Evolutionary conservation across 345 rosid species (phyloP).

Genomic region (Populus ilicifolia): DNA sequence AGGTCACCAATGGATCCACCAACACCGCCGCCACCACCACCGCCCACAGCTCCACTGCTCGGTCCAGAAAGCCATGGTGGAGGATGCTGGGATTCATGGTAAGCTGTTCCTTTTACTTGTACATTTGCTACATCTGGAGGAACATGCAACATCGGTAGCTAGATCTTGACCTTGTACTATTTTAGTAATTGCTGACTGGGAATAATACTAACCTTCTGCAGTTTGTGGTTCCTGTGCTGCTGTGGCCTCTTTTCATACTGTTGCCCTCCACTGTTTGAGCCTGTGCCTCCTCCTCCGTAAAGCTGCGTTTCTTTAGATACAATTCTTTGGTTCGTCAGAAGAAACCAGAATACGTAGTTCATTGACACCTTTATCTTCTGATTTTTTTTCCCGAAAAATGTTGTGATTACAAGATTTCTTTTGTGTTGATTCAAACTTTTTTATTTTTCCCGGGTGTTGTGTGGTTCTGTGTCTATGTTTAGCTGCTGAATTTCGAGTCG

Average conservation of each 20-base stretch:
- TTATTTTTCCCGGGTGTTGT: background rate
- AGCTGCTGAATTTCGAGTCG: background rate
- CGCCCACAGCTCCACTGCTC: conserved; percentile 39
- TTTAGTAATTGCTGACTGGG: background rate
- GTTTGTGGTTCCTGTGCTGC: conserved; percentile 54
- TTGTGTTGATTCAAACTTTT: background rate
- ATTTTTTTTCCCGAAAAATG: background rate
- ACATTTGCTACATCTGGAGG: background rate
- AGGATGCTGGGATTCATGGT: conserved; percentile 44
- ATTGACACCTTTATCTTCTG: background rate
- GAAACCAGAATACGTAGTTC: background rate
- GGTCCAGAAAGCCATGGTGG: conserved; percentile 26
- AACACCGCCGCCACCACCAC: conserved; percentile 5
- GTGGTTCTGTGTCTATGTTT: background rate
- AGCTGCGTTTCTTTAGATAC: background rate
- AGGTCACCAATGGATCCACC: conserved; percentile 33
- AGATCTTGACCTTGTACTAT: background rate
- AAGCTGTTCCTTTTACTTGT: conserved; percentile 7
- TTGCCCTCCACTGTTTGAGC: conserved; percentile 56
- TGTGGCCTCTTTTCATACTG: conserved; percentile 50
- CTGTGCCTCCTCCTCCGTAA: conserved; percentile 44
- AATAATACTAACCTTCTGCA: conserved; percentile 12
- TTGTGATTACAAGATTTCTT: background rate
- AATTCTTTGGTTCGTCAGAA: background rate
- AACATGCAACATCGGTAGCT: background rate